These are phyloP conservation scores for Beta lomatogona DNA, from an alignment of 179 eudicot species.

Conservation along the genomic window DNA sequence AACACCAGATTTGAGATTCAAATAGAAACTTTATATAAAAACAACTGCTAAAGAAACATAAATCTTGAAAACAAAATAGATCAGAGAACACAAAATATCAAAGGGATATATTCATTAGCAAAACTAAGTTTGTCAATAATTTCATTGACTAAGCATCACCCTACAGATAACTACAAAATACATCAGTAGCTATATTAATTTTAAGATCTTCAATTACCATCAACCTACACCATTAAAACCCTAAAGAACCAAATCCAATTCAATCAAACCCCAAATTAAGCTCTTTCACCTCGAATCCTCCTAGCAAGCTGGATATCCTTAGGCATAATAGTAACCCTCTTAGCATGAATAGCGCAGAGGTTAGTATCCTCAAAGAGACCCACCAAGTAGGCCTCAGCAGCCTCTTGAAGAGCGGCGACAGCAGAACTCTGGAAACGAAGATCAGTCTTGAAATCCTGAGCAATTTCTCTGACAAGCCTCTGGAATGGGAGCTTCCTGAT, in stretches of 20 bases:
- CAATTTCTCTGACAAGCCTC: not conserved
- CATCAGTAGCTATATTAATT: not conserved
- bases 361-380: not conserved
- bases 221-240: not conserved
- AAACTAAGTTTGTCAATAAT: not conserved
- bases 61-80: not conserved
- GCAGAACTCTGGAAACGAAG: not conserved
- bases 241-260: not conserved
- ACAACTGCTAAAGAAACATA: not conserved
- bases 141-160: not conserved
- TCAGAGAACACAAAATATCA: too few species aligned
- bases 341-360: not conserved
- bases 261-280: not conserved
- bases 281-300: not conserved
- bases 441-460: constrained; percentile 6
- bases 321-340: not conserved
- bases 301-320: constrained; percentile 2
- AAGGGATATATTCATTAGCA: not conserved
- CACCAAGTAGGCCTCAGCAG: not conserved
- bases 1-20: too few species aligned
- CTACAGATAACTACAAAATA: not conserved
- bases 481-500: constrained; percentile 1
- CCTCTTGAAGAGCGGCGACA: not conserved
- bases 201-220: not conserved
- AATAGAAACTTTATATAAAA: not conserved